Percentiles rank a stretch among this genome's conserved stretches.
phyloP scores from a whole-genome alignment of 306 rosid genomes.

The Leucaena leucocephala region DNA sequence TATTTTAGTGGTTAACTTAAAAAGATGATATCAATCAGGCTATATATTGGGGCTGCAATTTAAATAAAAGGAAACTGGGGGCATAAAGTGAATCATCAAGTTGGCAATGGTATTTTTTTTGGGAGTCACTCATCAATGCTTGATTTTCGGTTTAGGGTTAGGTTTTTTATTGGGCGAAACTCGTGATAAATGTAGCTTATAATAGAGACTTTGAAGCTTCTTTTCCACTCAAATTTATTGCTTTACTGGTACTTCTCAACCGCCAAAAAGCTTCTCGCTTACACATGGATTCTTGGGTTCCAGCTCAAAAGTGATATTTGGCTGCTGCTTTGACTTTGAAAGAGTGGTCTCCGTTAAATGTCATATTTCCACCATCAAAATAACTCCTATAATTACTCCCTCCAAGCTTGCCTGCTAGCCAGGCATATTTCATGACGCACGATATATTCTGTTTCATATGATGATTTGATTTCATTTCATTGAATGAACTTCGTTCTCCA shows the following conservation, averaged over 20 bases:
- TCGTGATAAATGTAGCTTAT: background rate
- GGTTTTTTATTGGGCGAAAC: background rate
- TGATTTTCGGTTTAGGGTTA: background rate
- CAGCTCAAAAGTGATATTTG: conserved; percentile 21
- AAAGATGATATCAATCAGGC: too few relatives aligned
- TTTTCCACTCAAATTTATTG: background rate
- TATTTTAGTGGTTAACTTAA: too few relatives aligned
- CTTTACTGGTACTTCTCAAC: background rate
- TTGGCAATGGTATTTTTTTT: background rate
- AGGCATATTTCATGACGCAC: background rate
- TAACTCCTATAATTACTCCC: too few relatives aligned
- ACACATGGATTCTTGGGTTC: background rate
- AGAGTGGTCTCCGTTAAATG: conserved; percentile 1
- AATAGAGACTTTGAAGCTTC: background rate
- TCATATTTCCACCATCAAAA: background rate
- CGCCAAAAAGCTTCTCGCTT: background rate
- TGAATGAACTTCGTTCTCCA: background rate
- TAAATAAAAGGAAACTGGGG: background rate
- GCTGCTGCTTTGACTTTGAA: background rate
- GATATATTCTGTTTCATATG: background rate
- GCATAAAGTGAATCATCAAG: background rate
- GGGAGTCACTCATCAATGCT: background rate
- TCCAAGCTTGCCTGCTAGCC: too few relatives aligned
- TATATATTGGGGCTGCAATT: too few relatives aligned
- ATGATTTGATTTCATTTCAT: background rate